These are phyloP conservation scores for Ceratocystis variospora DNA, from an alignment of 2,329 filamentous ascomycete species.

Conservation along the genomic window DNA sequence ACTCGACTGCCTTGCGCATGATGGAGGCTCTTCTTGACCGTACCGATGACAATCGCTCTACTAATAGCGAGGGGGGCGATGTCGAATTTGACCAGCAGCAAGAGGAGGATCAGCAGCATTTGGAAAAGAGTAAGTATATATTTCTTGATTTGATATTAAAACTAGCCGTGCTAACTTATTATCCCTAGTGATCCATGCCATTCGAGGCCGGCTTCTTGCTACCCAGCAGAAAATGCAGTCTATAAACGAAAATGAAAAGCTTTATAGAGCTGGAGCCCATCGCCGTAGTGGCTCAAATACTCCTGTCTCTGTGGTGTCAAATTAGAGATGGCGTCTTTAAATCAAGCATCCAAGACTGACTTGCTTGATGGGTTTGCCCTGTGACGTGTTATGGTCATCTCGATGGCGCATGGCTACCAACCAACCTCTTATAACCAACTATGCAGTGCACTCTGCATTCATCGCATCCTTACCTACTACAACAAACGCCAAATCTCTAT, in stretches of 20 bases:
- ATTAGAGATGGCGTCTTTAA: background rate
- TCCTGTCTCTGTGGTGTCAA: constrained; percentile 16
- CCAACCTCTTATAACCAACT: background rate
- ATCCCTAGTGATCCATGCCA: background rate
- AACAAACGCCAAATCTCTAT: background rate
- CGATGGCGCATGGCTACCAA: background rate
- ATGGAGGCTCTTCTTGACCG: constrained; percentile 85
- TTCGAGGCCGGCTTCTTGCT: constrained; percentile 12
- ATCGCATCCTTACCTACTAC: background rate
- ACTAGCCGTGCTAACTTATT: too few species aligned
- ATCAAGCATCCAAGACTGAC: background rate
- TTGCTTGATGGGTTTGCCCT: background rate
- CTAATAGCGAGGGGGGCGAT: constrained; percentile 23
- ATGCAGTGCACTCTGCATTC: background rate
- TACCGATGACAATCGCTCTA: constrained; percentile 43
- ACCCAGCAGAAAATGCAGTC: constrained; percentile 13
- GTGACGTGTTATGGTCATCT: background rate
- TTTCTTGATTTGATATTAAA: background rate
- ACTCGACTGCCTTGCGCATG: constrained; percentile 86
- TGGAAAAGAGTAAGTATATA: constrained; percentile 51
- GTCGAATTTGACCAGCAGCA: constrained; percentile 29
- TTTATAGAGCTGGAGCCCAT: constrained; percentile 8
- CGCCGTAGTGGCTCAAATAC: constrained; percentile 17
- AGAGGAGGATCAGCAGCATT: constrained; percentile 56
- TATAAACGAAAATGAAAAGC: constrained; percentile 11